Base-by-base conservation (phyloP, 352 stramenopile species). In the Globisporangium yorkense region DNA sequence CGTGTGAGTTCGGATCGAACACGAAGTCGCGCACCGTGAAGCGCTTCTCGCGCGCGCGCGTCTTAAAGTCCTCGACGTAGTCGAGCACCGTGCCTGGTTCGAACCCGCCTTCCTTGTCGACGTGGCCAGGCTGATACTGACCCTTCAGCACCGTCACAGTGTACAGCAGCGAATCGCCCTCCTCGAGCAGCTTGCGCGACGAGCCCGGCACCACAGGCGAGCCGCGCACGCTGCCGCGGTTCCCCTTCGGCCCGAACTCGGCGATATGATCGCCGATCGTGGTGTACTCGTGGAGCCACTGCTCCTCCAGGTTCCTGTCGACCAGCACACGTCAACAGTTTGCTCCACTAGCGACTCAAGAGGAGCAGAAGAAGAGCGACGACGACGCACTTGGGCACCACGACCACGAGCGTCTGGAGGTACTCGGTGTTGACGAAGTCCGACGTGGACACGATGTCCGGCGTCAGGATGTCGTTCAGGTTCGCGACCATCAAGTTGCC, bases 401-500 rank as follows among this genome's bases (percentile, higher is more conserved):
- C 91, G 24, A 99, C 89, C 57, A 98, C 94, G 31, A 99, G 71
- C 7, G 96, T 99, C 67, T 98, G 93, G 35, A 99, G 70, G 75
- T 99, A 98, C 63, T 99, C 96, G 10, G 92, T 97, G 77, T 99
- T 97, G 61, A 98, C 67, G 63, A 98, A 94, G 61, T 94, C 83
- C 18, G 77, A 88, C 15, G 77, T 73, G 18, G 93, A 94, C 45
- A 98, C 84, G 35, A 96, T 66, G 37, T 94, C 84, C 13, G 90
- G 87, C 10, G 89, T 96, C 61, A 99, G 71, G 27, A 98, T 77
- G 67, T 99, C 94, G 56, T 91, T 97, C 59, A 99, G 75, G 62
- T 99, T 97, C 29, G 89, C 89, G 37, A 92, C 85, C 71, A 98
- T 93, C 29, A 99, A 71, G 71, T 98, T 98, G 53, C 91, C 84